Conservation (phyloP, 306 rosid species). For the Arachis hypogaea region DNA sequence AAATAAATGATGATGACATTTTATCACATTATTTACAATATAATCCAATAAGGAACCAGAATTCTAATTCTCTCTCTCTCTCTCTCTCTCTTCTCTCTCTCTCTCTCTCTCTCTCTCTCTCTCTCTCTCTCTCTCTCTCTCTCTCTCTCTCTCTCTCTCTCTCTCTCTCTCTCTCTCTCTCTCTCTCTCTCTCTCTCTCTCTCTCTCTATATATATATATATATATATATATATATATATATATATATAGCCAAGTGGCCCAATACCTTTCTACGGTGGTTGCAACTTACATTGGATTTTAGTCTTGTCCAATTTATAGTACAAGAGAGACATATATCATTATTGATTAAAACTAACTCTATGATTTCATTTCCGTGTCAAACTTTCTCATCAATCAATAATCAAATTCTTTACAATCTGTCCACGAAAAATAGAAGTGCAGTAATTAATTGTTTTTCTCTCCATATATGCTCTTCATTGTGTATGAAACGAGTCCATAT, state of each 20-base stretch:
- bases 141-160: background rate
- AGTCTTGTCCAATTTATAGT: background rate
- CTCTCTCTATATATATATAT: too few relatives aligned
- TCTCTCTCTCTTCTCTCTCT: background rate
- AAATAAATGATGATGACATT: conserved; percentile 39
- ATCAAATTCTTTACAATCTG: background rate
- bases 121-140: background rate
- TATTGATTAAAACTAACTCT: background rate
- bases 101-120: too few relatives aligned
- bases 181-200: too few relatives aligned
- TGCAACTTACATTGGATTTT: conserved; percentile 10
- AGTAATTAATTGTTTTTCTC: background rate
- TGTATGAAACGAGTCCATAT: too few relatives aligned
- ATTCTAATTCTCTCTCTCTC: background rate
- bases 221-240: too few relatives aligned
- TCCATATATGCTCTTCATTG: background rate
- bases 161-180: background rate
- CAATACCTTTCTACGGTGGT: background rate
- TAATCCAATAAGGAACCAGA: conserved; percentile 37
- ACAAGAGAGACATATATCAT: background rate
- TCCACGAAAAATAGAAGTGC: background rate
- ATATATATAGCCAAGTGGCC: background rate
- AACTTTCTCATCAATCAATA: background rate
- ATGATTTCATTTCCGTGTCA: background rate
- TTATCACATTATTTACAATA: conserved; percentile 36